Conservation (phyloP, 2,329 filamentous ascomycete species). For the Arthrinium phaeospermum region DNA sequence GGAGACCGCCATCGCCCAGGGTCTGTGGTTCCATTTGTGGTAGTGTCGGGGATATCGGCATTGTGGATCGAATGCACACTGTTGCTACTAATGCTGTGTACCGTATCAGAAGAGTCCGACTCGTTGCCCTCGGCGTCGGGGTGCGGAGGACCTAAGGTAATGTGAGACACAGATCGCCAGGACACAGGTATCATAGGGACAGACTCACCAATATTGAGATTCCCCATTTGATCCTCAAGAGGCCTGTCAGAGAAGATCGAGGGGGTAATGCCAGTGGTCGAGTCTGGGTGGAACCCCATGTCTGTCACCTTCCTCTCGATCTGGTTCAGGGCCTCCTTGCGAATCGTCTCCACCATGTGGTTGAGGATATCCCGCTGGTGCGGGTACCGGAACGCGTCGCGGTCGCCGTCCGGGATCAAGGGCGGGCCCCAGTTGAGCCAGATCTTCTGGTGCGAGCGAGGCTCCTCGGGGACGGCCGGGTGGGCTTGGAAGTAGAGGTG, state of each 20-base stretch:
- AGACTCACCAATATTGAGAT: background rate
- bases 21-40: background rate
- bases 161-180: background rate
- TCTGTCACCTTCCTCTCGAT: slow-evolving; percentile 26
- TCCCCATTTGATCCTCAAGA: background rate
- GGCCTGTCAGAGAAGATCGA: background rate
- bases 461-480: slow-evolving; percentile 38
- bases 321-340: slow-evolving; percentile 33
- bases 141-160: accelerated
- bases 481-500: slow-evolving; percentile 50
- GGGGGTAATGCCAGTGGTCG: slow-evolving; percentile 32
- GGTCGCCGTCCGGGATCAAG: slow-evolving; percentile 23
- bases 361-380: slow-evolving; percentile 33
- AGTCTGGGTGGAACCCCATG: slow-evolving; percentile 30
- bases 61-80: background rate
- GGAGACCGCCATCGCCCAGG: too few relatives aligned
- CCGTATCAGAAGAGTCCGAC: background rate
- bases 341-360: slow-evolving; percentile 32
- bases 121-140: background rate
- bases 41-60: background rate
- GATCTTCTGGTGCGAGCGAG: slow-evolving; percentile 45
- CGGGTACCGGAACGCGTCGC: slow-evolving; percentile 23
- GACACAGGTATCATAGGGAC: background rate
- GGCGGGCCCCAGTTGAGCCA: slow-evolving; percentile 48
- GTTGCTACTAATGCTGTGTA: background rate